Percentiles rank a stretch among this genome's conserved stretches.
Conservation (phyloP, 2,329 filamentous ascomycete species). For the Karstenula rhodostoma region DNA sequence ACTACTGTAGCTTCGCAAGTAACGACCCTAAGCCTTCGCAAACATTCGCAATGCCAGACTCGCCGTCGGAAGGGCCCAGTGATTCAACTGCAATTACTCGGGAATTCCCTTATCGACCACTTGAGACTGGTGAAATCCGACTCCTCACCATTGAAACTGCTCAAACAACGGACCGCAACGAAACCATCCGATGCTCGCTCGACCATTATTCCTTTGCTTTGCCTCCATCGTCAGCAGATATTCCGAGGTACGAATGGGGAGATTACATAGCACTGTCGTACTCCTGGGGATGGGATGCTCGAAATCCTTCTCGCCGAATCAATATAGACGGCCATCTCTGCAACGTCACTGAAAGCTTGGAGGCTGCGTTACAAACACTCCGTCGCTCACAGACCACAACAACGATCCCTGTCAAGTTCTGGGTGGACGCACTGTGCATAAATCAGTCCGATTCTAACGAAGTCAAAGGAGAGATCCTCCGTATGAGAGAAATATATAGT, state of each 20-base stretch:
- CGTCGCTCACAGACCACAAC: background rate
- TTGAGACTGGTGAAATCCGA: background rate
- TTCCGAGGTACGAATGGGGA: slow-evolving; percentile 8
- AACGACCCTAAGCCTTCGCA: background rate
- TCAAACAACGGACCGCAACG: slow-evolving; percentile 1
- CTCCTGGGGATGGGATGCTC: slow-evolving; percentile 11
- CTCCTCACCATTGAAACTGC: slow-evolving; percentile 13
- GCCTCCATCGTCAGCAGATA: background rate
- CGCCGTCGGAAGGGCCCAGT: background rate
- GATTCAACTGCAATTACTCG: background rate
- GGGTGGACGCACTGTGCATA: slow-evolving; percentile 14
- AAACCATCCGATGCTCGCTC: slow-evolving; percentile 8
- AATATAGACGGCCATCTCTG: background rate
- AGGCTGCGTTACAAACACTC: slow-evolving; percentile 8
- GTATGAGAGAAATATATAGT: slow-evolving; percentile 11
- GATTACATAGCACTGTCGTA: slow-evolving; percentile 15
- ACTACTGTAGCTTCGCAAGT: background rate
- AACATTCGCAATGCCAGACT: background rate
- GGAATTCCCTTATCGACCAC: background rate
- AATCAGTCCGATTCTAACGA: slow-evolving; percentile 3
- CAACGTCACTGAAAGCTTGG: slow-evolving; percentile 14
- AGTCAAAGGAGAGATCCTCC: slow-evolving; percentile 2
- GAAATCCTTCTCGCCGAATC: slow-evolving; percentile 2
- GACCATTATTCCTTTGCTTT: background rate
- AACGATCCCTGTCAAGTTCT: background rate